Evolutionary conservation across 2,329 filamentous ascomycete genomes (phyloP), one percentile per base, ranked within the genome.

Genomic region (Leptoxyphium fumago): DNA sequence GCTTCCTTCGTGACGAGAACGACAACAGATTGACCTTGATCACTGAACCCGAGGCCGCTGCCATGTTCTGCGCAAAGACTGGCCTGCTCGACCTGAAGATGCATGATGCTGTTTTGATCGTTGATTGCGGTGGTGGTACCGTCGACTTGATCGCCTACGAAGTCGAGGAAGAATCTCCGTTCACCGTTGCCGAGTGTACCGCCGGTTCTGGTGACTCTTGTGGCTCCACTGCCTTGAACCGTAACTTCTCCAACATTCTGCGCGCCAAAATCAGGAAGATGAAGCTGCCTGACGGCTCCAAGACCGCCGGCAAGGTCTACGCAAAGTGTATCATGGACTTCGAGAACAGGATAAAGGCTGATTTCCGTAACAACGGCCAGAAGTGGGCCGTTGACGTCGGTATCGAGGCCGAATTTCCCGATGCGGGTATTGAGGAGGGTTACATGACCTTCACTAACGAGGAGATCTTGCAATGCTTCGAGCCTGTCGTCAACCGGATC

Each of bases 241-340:
- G 91, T 48, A 96, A 96, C 65, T 98, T 96, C 61, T 94, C 86
- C 69, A 96, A 96, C 67, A 95, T 98, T 53, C 72, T 96, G 42
- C 82, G 91, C 43, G 93, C 89, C 48, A 96, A 96, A 73, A 96
- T 98, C 57, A 77, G 89, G 54, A 96, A 96, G 73, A 96, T 96
- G 91, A 96, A 96, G 68, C 73, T 98, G 39, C 88, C 91, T 1
- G 89, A 96, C 60, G 89, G 88, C 40, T 95, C 89, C 54, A 93
- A 89, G 68, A 96, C 87, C 2, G 89, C 91, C n/a, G 89, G 89
- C 38, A 87, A 89, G 65, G 91, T 98, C 44, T 96, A 96, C 64
- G 89, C 89, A 53, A 96, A 96, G 70, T 96, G 89, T 64, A 96
- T 98, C 66, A 96, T 96, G 89, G 91, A 98, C 67, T 98, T 98